These are phyloP conservation scores for Penicillium samsonianum DNA, from an alignment of 495 filamentous ascomycete species.

Conservation along the genomic window DNA sequence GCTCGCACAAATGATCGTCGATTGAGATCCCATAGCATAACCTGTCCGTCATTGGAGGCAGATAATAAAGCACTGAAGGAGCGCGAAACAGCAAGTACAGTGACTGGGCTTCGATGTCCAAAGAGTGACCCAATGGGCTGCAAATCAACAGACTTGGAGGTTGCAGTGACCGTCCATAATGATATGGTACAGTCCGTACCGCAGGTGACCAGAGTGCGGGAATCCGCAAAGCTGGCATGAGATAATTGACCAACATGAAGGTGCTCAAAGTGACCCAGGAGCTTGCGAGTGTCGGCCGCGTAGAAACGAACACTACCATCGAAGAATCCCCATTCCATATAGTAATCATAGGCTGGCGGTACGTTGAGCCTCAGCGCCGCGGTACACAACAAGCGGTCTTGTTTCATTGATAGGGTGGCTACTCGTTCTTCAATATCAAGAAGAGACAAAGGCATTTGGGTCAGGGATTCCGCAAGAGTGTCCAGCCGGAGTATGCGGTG, in stretches of 20 bases:
- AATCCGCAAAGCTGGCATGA: slow-evolving; percentile 79
- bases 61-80: slow-evolving; percentile 86
- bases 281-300: slow-evolving; percentile 70
- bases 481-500: slow-evolving; percentile 71
- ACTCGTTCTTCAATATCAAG: slow-evolving; percentile 80
- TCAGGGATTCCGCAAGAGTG: slow-evolving; percentile 72
- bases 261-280: slow-evolving; percentile 86
- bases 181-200: slow-evolving; percentile 90
- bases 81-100: slow-evolving; percentile 76
- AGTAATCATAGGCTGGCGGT: slow-evolving; percentile 83
- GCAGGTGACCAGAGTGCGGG: slow-evolving; percentile 83
- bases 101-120: slow-evolving; percentile 82
- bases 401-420: slow-evolving; percentile 76
- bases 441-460: slow-evolving; percentile 77
- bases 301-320: slow-evolving; percentile 93
- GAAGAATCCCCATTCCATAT: slow-evolving; percentile 93
- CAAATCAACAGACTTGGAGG: slow-evolving; percentile 72
- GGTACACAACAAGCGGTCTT: slow-evolving; percentile 83
- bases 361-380: slow-evolving; percentile 81
- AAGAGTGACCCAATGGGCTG: slow-evolving; percentile 80
- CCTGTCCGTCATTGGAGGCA: slow-evolving; percentile 74
- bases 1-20: slow-evolving; percentile 80
- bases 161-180: slow-evolving; percentile 69
- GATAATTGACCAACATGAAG: slow-evolving; percentile 87
- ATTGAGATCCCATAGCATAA: slow-evolving; percentile 93